Evolutionary conservation across 345 rosid species (phyloP).

Genomic region (Murraya koenigii): DNA sequence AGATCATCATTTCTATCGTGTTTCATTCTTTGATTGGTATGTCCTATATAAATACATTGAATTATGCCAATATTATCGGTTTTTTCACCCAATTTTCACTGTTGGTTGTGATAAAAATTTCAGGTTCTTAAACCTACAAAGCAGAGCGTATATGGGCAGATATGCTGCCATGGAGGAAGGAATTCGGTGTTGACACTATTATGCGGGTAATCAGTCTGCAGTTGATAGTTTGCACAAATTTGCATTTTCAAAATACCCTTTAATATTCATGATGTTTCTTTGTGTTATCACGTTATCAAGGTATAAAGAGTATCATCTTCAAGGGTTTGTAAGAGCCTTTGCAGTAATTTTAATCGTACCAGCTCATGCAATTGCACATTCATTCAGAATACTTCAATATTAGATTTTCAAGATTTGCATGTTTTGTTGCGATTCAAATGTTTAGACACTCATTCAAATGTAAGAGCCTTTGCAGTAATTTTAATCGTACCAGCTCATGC

Average conservation of each 20-base stretch:
- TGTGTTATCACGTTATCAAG: slow-evolving; percentile 63
- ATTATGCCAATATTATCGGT: not conserved
- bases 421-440: not conserved
- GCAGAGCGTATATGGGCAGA: slow-evolving; percentile 98
- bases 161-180: slow-evolving; percentile 83
- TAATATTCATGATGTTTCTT: slow-evolving; percentile 12
- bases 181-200: slow-evolving; percentile 74
- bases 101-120: not conserved
- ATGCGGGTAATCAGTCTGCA: slow-evolving; percentile 63
- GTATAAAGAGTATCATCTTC: slow-evolving; percentile 80
- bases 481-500: no score
- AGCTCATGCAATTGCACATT: slow-evolving; percentile 77
- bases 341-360: slow-evolving; percentile 79
- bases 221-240: slow-evolving; percentile 15
- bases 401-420: slow-evolving; percentile 83
- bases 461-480: no score
- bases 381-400: slow-evolving; percentile 91
- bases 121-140: slow-evolving; percentile 61
- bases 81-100: not conserved
- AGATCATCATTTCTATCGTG: not conserved
- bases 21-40: not conserved
- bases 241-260: not conserved
- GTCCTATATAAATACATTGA: no score
- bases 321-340: slow-evolving; percentile 87
- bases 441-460: not conserved